phyloP scores from a whole-genome alignment of 192 early-diverging fungal species.

The Cetraspora pellucida region DNA sequence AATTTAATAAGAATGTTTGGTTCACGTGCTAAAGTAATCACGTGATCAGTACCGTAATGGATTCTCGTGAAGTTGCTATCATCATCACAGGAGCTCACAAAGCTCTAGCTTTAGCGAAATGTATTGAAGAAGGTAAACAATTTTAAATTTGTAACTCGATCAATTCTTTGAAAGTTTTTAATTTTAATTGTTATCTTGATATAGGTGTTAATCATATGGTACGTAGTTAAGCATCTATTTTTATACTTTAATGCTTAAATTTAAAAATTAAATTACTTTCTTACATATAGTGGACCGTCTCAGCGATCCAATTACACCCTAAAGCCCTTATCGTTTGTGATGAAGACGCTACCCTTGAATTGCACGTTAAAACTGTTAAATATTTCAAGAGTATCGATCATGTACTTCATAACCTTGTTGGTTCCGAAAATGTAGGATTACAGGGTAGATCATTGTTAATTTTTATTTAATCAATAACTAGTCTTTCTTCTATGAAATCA shows the following conservation, averaged over 20 bases:
- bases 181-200: too few species aligned
- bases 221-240: too few species aligned
- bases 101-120: slow-evolving; percentile 80
- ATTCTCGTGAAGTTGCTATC: slow-evolving; percentile 80
- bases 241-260: too few species aligned
- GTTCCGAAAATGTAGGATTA: slow-evolving; percentile 71
- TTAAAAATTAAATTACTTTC: too few species aligned
- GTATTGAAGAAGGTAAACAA: slow-evolving; percentile 64
- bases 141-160: slow-evolving; percentile 38
- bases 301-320: slow-evolving; percentile 80
- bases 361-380: slow-evolving; percentile 87
- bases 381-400: slow-evolving; percentile 89
- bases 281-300: slow-evolving; percentile 69
- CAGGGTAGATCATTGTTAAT: too few species aligned
- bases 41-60: slow-evolving; percentile 74
- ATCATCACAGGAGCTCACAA: slow-evolving; percentile 89
- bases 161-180: background rate
- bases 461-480: too few species aligned
- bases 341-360: slow-evolving; percentile 85
- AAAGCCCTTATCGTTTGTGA: slow-evolving; percentile 83
- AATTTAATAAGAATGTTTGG: background rate
- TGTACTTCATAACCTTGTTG: slow-evolving; percentile 76
- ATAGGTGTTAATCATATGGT: too few species aligned
- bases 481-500: background rate
- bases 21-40: background rate